Percentiles rank a stretch among this genome's conserved stretches.
These are phyloP conservation scores for Leccinellum rugosiceps DNA, from an alignment of 768 basidiomycete species.

Conservation along the genomic window DNA sequence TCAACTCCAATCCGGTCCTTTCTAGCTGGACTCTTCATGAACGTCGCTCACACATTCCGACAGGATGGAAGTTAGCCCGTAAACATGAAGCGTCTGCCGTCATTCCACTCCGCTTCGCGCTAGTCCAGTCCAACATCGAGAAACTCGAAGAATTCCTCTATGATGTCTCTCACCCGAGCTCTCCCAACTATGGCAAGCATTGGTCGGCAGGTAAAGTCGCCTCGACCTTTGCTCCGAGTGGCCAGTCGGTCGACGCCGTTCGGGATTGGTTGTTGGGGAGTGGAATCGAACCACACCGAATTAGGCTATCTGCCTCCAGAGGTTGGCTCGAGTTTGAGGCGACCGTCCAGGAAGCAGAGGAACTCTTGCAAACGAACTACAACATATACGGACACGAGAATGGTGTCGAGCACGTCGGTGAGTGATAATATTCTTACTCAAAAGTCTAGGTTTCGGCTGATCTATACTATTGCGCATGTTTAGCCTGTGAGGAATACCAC, in stretches of 20 bases:
- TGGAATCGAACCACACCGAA: constrained; percentile 35
- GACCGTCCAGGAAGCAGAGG: constrained; percentile 42
- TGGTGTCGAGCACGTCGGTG: constrained; percentile 38
- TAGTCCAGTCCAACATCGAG: constrained; percentile 41
- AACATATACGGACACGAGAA: constrained; percentile 39
- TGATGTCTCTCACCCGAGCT: constrained; percentile 43
- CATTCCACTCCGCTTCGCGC: constrained; percentile 45
- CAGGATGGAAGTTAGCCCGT: constrained; percentile 35
- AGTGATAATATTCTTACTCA: constrained; percentile 1
- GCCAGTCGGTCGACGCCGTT: constrained; percentile 36
- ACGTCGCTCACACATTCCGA: constrained; percentile 34
- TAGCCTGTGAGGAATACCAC: constrained; percentile 41
- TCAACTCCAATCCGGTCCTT: constrained; percentile 1
- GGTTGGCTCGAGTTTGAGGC: constrained; percentile 42
- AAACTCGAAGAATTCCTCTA: constrained; percentile 39
- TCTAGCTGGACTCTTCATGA: constrained; percentile 16
- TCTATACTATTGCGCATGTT: neutral
- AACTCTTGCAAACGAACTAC: constrained; percentile 40
- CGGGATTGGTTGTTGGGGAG: constrained; percentile 37
- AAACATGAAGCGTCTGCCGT: constrained; percentile 30
- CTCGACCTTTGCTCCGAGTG: constrained; percentile 41
- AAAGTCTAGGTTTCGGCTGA: neutral
- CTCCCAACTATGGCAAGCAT: constrained; percentile 44
- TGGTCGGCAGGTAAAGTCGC: constrained; percentile 40
- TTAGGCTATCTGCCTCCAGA: constrained; percentile 31